Evolutionary conservation across 176 grass and related monocot species (phyloP), one percentile per base, ranked within the genome.

Genomic region (Puccinellia tenuiflora): DNA sequence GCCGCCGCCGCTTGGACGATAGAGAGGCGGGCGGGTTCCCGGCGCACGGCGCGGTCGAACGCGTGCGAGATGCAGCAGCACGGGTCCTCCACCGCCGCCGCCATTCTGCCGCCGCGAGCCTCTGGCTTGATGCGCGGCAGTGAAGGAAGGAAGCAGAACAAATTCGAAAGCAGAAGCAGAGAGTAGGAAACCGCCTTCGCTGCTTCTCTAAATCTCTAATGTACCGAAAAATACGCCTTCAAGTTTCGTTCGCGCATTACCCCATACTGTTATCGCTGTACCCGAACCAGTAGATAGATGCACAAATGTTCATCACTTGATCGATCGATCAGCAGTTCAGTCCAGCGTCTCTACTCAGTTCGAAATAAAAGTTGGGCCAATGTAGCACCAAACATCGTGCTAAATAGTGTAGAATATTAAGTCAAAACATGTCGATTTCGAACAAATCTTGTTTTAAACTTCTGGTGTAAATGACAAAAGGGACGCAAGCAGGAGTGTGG

Each of bases 41-140:
- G 71, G 61, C 48, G 76, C 3, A 85, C 88, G 13, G 81, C 72
- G 35, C 76, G 65, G 42, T 85, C 55, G 84, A 98, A 98, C 67
- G 51, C 84, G 77, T 98, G 95, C 22, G 95, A 91, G 75, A 98
- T 91, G 86, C 95, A 93, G 79, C 92, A 91, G 75, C 90, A 91
- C 15, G 31, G 79, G 54, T 82, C 69, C 81, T 65, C 50, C 88
- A 53, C 46, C 52, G 0, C 50, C 37, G 10, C 46, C 74, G 47
- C 75, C 87, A 51, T 75, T 46, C 82, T 68, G 48, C 66, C 15
- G 73, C 24, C 26, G 56, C 14, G 21, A 61, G 21, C 35, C 2
- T 4, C 2, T 4, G 31, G 43, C 15, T 47, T 30, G 22, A 3
- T 29, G 43, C 43, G 25, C 45, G 38, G 8, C 26, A 31, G 45